Base-by-base conservation (phyloP, 2,329 filamentous ascomycete species). In the Thielaviopsis euricoi region DNA sequence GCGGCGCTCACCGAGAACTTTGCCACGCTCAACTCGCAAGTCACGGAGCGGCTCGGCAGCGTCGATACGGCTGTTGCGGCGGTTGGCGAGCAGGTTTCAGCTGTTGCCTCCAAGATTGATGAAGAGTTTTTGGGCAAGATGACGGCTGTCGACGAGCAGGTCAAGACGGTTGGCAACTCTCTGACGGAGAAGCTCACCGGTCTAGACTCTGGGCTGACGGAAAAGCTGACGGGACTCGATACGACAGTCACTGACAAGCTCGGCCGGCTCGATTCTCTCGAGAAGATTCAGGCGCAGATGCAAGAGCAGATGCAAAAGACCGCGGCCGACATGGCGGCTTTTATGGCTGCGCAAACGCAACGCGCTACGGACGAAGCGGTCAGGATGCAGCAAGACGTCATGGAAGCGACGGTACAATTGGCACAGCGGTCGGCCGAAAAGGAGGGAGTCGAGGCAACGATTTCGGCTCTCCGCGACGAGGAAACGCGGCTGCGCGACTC, bases 231-330 rank as follows among this genome's bases (percentile, higher is more conserved):
- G n/a, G 58, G 58, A 19, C 57, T 60, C 52, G 58, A 60, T 33
- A 52, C 57, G 25, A 57, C 58, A 7, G 52, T 60, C 3, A 19
- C 43, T 15, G 55, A 56, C 21, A 60, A 58, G 37, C 80, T 88
- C 40, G 76, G 78, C 5, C 87, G 90, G 64, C 79, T 96, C 52
- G 85, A 86, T 62, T 87, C 87, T 23, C 78, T 98, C 5, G 89
- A 96, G 63, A 55, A 60, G 37, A 56, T 60, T 23, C 37, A 43
- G 37, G 37, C 37, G 37, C 81, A 89, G 68, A 93, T 97, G 55
- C 89, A 96, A 65, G 79, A 86, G 62, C 87, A 95, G 64, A 89
- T 98, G 58, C 81, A 88, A 67, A 78, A 83, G 60, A 95, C 89
- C 1, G 89, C 91, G 0, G 81, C 83, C 21, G 89, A 94, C 66